Evolutionary conservation across 179 eudicot genomes (phyloP).

Genomic region (Patellifolia procumbens): DNA sequence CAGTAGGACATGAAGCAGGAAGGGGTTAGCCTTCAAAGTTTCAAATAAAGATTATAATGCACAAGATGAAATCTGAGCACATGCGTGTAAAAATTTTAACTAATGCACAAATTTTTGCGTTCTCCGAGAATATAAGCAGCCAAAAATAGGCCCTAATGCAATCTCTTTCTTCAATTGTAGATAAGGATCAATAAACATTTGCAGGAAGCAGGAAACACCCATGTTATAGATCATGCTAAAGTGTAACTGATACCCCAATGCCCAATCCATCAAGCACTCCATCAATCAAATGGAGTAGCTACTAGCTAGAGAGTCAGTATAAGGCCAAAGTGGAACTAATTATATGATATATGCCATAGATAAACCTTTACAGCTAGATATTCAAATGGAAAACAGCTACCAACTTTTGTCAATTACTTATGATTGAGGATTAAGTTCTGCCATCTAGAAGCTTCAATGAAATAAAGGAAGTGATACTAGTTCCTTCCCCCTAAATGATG

Average conservation of each 20-base stretch:
- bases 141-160: background rate
- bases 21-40: background rate
- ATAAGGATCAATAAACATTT: background rate
- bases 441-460: background rate
- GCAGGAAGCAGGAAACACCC: background rate
- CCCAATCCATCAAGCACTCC: background rate
- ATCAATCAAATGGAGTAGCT: background rate
- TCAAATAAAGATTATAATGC: background rate
- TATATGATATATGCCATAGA: background rate
- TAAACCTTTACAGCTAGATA: background rate
- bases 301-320: background rate
- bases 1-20: background rate
- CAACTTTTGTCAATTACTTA: background rate
- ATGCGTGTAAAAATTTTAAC: background rate
- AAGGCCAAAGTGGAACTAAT: background rate
- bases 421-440: background rate
- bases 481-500: background rate
- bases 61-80: background rate
- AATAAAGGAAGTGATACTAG: background rate
- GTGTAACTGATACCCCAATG: background rate
- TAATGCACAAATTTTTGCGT: too few relatives aligned
- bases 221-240: background rate
- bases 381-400: background rate
- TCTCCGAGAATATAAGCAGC: background rate
- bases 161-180: background rate